Evolutionary conservation across 2,329 filamentous ascomycete species (phyloP), one percentile per base, ranked within the genome.

Genomic region (Diaporthe caulivora): DNA sequence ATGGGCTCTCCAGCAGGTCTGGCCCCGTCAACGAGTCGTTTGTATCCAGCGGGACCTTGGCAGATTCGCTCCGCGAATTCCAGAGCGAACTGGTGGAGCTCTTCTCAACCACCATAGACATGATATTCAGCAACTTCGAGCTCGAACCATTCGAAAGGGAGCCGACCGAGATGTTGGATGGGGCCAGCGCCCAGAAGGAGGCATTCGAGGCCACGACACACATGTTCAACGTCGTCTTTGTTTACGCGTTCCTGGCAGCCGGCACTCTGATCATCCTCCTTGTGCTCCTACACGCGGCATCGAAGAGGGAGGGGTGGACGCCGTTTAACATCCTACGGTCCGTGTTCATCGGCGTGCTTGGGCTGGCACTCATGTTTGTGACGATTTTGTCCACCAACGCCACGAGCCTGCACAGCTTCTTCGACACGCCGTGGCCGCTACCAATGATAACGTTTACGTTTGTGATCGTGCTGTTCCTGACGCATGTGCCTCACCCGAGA

Each of bases 261-360:
- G 78, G 78, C 1, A 75, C 79, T 11, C 78, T 80, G 29, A 67
- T 80, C 9, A 71, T 80, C 11, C 76, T 80, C 58, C 69, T 80
- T n/a, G 80, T 77, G 6, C 73, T 79, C 44, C 79, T 80, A 76
- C 79, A 80, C 72, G 70, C 77, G 62, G 78, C 80, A 21, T 79
- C 78, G 2, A 80, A 80, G 72, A 74, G 75, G 18, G 76, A 70
- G 40, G 79, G 79, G 11, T 80, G 79, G 79, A 75, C 79, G 3
- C 77, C 76, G 6, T 80, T 80, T 74, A 80, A 80, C 74, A 76
- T 80, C 49, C 62, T 76, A 47, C 77, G 79, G 1, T 80, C 79
- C 10, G 75, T 78, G 53, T 70, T 78, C 29, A 62, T 74, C 57
- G 68, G 78, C n/a, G 72, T 78, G 26, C 71, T 79, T 21, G 71